phyloP scores from a whole-genome alignment of 106 monocot genomes.

The Amphibolis antarctica region DNA sequence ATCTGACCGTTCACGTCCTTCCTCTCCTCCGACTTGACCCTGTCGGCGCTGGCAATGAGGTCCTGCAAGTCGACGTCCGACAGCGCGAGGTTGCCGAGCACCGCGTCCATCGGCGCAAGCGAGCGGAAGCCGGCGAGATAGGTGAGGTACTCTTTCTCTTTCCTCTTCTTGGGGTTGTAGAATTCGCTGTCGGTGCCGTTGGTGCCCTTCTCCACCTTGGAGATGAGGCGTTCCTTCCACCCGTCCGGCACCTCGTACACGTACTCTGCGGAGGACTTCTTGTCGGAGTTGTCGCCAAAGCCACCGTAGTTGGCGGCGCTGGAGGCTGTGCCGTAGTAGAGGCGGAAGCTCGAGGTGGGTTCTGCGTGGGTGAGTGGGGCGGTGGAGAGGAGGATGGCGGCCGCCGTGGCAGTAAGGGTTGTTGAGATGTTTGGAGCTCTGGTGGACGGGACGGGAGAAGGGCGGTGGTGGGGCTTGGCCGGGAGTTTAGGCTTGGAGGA shows the following conservation, averaged over 20 bases:
- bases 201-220: slow-evolving; percentile 97
- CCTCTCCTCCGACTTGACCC: slow-evolving; percentile 42
- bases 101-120: slow-evolving; percentile 61
- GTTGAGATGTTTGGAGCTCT: slow-evolving; percentile 15
- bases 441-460: not conserved
- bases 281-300: slow-evolving; percentile 83
- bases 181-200: slow-evolving; percentile 98
- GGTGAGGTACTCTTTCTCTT: slow-evolving; percentile 83
- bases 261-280: slow-evolving; percentile 86
- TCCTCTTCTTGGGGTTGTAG: slow-evolving; percentile 83
- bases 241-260: slow-evolving; percentile 72
- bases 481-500: slow-evolving; percentile 2
- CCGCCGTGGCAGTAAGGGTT: slow-evolving; percentile 12
- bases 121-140: slow-evolving; percentile 66
- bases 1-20: slow-evolving; percentile 54
- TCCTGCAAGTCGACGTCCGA: slow-evolving; percentile 90
- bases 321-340: slow-evolving; percentile 96
- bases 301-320: slow-evolving; percentile 98
- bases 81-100: slow-evolving; percentile 74
- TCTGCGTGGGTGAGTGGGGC: slow-evolving; percentile 12
- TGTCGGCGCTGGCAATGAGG: slow-evolving; percentile 56
- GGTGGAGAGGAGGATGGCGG: slow-evolving; percentile 16
- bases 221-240: slow-evolving; percentile 89
- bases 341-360: slow-evolving; percentile 23
- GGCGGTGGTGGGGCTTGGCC: not conserved